Conservation (phyloP, 352 stramenopile species). For the Elongisporangium anandrum region DNA sequence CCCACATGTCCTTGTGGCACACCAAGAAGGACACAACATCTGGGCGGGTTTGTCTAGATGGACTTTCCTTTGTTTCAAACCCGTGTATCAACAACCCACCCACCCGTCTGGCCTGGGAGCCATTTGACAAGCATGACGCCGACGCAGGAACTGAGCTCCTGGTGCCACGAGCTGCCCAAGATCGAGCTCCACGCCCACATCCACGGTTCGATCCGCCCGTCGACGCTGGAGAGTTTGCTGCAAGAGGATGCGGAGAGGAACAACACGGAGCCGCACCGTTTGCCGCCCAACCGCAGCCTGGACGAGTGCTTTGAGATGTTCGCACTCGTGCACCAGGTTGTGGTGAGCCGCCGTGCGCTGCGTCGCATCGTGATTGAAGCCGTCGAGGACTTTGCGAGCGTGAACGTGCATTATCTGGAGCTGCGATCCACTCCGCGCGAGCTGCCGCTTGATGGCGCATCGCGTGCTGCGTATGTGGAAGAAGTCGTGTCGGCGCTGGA, state of each 20-base stretch:
- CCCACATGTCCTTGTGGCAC: constrained; percentile 1
- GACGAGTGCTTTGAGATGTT: constrained; percentile 90
- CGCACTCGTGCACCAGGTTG: constrained; percentile 76
- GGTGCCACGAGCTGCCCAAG: constrained; percentile 66
- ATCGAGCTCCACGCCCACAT: constrained; percentile 88
- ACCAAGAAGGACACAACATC: constrained; percentile 3
- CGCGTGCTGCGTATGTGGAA: constrained; percentile 60
- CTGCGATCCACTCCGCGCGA: constrained; percentile 75
- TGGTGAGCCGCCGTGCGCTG: constrained; percentile 61
- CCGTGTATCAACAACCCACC: background rate
- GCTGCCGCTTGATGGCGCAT: constrained; percentile 48
- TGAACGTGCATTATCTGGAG: constrained; percentile 85
- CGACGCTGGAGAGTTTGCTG: constrained; percentile 66
- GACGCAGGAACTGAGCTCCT: constrained; percentile 22
- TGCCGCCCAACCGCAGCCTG: constrained; percentile 52
- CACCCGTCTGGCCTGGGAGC: background rate
- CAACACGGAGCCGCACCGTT: constrained; percentile 17
- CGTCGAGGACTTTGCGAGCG: constrained; percentile 76
- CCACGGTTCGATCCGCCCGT: constrained; percentile 71
- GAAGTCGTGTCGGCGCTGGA: constrained; percentile 64
- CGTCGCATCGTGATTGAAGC: constrained; percentile 67
- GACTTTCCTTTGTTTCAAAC: background rate
- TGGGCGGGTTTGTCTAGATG: background rate
- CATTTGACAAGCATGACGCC: constrained; percentile 4
- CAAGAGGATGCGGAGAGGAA: constrained; percentile 29